A percentile compares a stretch with the other conserved stretches of the same genome.
phyloP scores from a whole-genome alignment of 225 moss, liverwort and hornwort species.

The Ulota crispa region DNA sequence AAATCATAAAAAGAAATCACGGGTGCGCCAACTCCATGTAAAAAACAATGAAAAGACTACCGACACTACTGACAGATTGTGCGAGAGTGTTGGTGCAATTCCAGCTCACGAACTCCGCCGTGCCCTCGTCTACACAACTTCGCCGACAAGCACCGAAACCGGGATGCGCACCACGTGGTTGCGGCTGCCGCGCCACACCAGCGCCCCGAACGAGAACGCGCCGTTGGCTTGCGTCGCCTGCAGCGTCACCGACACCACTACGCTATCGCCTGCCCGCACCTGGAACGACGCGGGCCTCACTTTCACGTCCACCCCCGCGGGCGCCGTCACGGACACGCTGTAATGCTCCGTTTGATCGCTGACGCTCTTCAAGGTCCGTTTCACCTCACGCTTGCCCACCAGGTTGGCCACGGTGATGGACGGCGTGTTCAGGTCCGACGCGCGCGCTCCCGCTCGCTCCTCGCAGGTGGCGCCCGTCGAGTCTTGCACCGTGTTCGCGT shows the following conservation, averaged over 20 bases:
- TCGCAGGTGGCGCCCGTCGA: slow-evolving; percentile 83
- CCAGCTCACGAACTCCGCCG: neutral
- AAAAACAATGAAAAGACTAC: neutral
- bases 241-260: slow-evolving; percentile 54
- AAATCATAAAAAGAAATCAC: too few species aligned
- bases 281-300: slow-evolving; percentile 55
- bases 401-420: slow-evolving; percentile 85
- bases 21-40: too few species aligned
- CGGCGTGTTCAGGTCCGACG: slow-evolving; percentile 82
- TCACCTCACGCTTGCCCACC: slow-evolving; percentile 63
- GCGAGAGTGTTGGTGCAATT: neutral
- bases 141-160: slow-evolving; percentile 62
- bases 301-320: slow-evolving; percentile 56
- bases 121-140: slow-evolving; percentile 30
- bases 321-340: slow-evolving; percentile 38
- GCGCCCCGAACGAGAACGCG: slow-evolving; percentile 65
- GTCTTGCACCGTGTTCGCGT: slow-evolving; percentile 91
- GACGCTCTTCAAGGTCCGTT: slow-evolving; percentile 62
- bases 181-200: slow-evolving; percentile 62
- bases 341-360: slow-evolving; percentile 42
- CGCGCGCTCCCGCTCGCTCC: slow-evolving; percentile 48
- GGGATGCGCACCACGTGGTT: slow-evolving; percentile 72
- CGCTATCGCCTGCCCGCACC: slow-evolving; percentile 36
- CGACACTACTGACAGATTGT: too few species aligned
- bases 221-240: slow-evolving; percentile 58